Base-by-base conservation (phyloP, 2,329 filamentous ascomycete species). In the Penicillium decumbens region DNA sequence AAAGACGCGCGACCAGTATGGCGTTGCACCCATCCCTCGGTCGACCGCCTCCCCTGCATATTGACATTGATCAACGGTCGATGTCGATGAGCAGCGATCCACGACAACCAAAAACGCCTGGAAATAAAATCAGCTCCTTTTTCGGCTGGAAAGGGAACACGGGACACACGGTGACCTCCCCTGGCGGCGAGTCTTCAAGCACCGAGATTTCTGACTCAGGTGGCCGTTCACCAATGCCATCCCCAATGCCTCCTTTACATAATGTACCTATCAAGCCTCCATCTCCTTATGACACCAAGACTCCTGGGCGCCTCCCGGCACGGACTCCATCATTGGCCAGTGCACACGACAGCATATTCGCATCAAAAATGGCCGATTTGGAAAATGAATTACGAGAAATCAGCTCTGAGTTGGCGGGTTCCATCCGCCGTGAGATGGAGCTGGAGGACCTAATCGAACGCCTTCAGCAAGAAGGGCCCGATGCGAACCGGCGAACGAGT, bases 341-440 rank as follows among this genome's bases (percentile, higher is more conserved):
- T 69, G 42, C 70, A 59, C 45, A 73, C 68, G 62, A 74, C 64
- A 47, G 71, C 63, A 60, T 73, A 65, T 64, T 78, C 69, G 60
- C 74, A 78, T 57, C 78, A 60, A 68, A 90, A 69, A 80, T 95
- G 63, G 83, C 89, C 68, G 89, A 95, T 68, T 85, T 98, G 76
- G 93, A 98, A 76, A 87, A 90, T 68, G 93, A 98, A 77, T 73
- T 98, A 59, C 89, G 89, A 62, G 88, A 92, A 70, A 92, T 98
- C 72, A 95, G 89, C 75, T 81, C 85, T 52, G 93, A 98, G 77
- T 77, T 98, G 68, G 93, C 93, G 29, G 81, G 84, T 59, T 97
- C 93, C 25, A 97, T 98, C 65, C 84, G 88, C 62, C 83, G 93
- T 53, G 93, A 98, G 75, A 92, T 98, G 81, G 93, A 98, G 61